Conservation (phyloP, 2,329 filamentous ascomycete genomes). For the Colletotrichum sp. region DNA sequence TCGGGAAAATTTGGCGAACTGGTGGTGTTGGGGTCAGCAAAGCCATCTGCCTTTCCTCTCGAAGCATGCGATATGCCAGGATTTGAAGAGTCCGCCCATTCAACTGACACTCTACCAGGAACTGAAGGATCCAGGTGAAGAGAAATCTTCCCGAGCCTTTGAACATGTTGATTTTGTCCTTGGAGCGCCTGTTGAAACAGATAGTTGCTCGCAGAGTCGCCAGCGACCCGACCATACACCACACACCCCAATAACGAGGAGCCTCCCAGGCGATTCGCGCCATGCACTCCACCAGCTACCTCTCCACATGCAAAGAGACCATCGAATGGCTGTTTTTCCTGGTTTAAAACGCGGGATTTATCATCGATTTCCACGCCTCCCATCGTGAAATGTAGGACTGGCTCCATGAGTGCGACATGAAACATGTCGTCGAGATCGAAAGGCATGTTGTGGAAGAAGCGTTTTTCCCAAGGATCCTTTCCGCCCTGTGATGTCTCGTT, state of each 20-base stretch:
- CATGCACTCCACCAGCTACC: slow-evolving; percentile 96
- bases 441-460: slow-evolving; percentile 97
- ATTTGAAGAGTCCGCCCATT: slow-evolving; percentile 73
- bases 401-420: slow-evolving; percentile 97
- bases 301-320: slow-evolving; percentile 97
- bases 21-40: slow-evolving; percentile 32
- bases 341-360: slow-evolving; percentile 93
- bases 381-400: slow-evolving; percentile 99
- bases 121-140: slow-evolving; percentile 94
- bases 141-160: slow-evolving; percentile 94
- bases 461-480: slow-evolving; percentile 98
- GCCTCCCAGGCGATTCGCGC: slow-evolving; percentile 96
- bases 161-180: slow-evolving; percentile 68
- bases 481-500: slow-evolving; percentile 96
- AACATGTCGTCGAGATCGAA: slow-evolving; percentile 91
- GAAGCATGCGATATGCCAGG: too few species aligned
- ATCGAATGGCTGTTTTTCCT: slow-evolving; percentile 89
- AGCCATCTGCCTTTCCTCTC: too few species aligned
- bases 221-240: slow-evolving; percentile 96
- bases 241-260: slow-evolving; percentile 97
- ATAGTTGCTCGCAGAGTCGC: slow-evolving; percentile 93
- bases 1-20: slow-evolving; percentile 55
- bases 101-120: slow-evolving; percentile 90
- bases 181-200: slow-evolving; percentile 91
- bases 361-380: slow-evolving; percentile 99